These are phyloP conservation scores for Coprinopsis sp. DNA, from an alignment of 768 basidiomycete species.

Conservation along the genomic window DNA sequence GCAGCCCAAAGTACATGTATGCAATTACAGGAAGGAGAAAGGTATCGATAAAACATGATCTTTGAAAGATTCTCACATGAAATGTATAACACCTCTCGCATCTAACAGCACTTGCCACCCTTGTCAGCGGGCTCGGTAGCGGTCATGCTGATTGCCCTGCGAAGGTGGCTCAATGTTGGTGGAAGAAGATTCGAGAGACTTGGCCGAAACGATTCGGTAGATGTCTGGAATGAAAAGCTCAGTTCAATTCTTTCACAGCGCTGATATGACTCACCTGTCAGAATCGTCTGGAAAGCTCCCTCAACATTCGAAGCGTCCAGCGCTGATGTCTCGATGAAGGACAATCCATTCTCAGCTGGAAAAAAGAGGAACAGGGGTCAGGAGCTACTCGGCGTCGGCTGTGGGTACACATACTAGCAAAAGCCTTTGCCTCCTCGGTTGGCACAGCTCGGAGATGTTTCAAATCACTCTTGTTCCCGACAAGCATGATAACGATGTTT, in stretches of 20 bases:
- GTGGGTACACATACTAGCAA: conserved; percentile 58
- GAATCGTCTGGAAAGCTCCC: conserved; percentile 93
- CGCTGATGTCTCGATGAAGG: conserved; percentile 98
- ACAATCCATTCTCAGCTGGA: conserved; percentile 83
- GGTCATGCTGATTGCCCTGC: conserved; percentile 78
- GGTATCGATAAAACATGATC: conserved; percentile 15
- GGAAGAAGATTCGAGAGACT: conserved; percentile 81
- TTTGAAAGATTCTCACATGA: conserved; percentile 9
- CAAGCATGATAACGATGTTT: conserved; percentile 93
- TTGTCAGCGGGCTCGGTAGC: conserved; percentile 55
- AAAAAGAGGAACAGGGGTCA: conserved; percentile 11
- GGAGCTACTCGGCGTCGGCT: not conserved
- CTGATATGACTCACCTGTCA: conserved; percentile 58
- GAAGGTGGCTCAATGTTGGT: conserved; percentile 78
- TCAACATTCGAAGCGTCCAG: conserved; percentile 99
- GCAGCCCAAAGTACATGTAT: conserved; percentile 17
- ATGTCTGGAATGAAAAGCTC: conserved; percentile 58
- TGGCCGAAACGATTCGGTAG: conserved; percentile 95
- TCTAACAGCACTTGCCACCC: conserved; percentile 61
- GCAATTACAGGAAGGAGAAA: conserved; percentile 16
- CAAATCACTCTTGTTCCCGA: conserved; percentile 99
- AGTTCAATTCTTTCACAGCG: not conserved
- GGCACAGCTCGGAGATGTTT: conserved; percentile 95
- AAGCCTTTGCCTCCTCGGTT: conserved; percentile 94
- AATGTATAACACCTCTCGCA: conserved; percentile 6